Evolutionary conservation across 2,329 filamentous ascomycete species (phyloP).

Genomic region (Fusarium drepaniforme): DNA sequence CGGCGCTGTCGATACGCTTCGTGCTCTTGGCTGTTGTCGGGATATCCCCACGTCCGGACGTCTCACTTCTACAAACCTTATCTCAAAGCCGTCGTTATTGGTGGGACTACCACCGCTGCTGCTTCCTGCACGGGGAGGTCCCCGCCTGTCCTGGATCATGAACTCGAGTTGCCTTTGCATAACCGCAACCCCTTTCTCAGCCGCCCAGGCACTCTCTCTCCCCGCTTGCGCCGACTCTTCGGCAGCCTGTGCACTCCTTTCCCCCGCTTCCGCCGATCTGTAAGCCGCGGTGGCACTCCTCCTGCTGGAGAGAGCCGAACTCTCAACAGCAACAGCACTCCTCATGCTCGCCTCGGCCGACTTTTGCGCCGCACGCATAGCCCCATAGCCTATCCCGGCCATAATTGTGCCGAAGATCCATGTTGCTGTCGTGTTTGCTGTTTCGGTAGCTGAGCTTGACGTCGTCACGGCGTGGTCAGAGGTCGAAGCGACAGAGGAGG

Average conservation of each 20-base stretch:
- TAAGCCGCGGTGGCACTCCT: not conserved
- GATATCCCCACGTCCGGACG: not conserved
- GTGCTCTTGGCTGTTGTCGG: not conserved
- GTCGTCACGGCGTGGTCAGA: not conserved
- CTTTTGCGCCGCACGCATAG: not conserved
- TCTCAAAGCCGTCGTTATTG: not conserved
- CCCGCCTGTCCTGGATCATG: not conserved
- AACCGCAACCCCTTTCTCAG: not conserved
- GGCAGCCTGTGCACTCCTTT: not conserved
- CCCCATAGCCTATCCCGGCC: not conserved
- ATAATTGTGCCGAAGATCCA: not conserved
- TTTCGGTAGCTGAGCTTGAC: not conserved
- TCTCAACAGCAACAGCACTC: not conserved
- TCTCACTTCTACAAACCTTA: not conserved
- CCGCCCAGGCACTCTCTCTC: not conserved
- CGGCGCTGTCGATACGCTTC: not conserved
- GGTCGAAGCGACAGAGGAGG: not conserved
- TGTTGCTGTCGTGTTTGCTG: not conserved
- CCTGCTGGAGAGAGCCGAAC: not conserved
- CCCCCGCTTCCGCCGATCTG: not conserved
- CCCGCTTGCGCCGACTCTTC: not conserved
- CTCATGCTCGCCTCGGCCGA: not conserved
- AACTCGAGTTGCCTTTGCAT: not conserved
- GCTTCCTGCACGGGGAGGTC: not conserved
- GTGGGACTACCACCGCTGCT: not conserved